Evolutionary conservation across 1,284 basidiomycete species (phyloP), one percentile per base, ranked within the genome.

Genomic region (Malassezia restricta): DNA sequence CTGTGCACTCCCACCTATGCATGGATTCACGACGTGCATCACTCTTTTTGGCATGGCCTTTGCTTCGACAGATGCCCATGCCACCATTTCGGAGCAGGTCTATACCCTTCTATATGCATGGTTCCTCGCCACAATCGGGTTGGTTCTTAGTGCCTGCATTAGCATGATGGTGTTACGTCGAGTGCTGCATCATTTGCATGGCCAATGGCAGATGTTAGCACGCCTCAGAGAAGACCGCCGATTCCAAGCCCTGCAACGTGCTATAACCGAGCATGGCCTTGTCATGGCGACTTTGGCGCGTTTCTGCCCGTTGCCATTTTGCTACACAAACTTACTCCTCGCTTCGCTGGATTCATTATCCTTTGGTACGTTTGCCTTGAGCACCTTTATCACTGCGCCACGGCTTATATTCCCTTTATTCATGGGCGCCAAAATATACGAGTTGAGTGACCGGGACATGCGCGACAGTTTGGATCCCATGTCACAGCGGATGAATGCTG

Each of bases 401-500:
- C 70, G 68, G 37, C 51, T 72, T n/a, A 42, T 69, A 15, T 20
- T 72, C 9, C 69, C 71, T 40, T 63, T 71, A 28, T 72, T 63
- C 47, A 38, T 71, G 42, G 68, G 69, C 3, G 61, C 62, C 5
- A 47, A 61, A 14, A 59, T 66, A 55, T 69, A 57, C 40, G 51
- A 65, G 43, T 49, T 71, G 2, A 63, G 71, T 49, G 63, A 70
- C 44, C 12, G 54, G 1, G 58, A 61, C 38, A 48, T 58, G 12
- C 48, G 65, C 0, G 55, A 52, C 3, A 50, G 58, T 14, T 33
- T 66, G 17, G 62, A 64, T 32, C 53, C 49, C 1, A 53, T 49
- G 48, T 50, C 61, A 3, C 51, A 56, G 32, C 35, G 42, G 6
- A 40, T 64, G 32, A 67, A 66, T 37, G 55, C 48, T 2, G 30